Conservation (phyloP, 2,329 filamentous ascomycete genomes). For the Fusarium torulosum region DNA sequence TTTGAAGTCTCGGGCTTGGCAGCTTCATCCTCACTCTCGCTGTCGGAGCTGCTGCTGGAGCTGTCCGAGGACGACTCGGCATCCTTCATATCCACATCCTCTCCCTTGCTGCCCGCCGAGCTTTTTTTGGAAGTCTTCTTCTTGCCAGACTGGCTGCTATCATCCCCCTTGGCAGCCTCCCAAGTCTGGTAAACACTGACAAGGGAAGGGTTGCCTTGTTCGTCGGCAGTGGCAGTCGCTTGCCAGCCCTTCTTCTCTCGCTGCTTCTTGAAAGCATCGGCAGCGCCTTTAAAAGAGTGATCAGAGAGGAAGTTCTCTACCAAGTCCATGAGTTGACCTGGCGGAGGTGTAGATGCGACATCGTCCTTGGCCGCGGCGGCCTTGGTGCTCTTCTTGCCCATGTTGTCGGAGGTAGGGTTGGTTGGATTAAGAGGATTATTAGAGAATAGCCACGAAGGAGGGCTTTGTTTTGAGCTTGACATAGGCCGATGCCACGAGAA, state of each 20-base stretch:
- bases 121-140: constrained; percentile 42
- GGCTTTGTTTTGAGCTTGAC: constrained; percentile 50
- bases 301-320: constrained; percentile 75
- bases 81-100: constrained; percentile 64
- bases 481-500: constrained; percentile 47
- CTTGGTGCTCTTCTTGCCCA: constrained; percentile 52
- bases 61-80: constrained; percentile 54
- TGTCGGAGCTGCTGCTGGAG: constrained; percentile 44
- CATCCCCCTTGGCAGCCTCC: constrained; percentile 53
- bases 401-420: constrained; percentile 41
- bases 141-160: constrained; percentile 39
- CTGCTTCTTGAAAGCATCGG: constrained; percentile 73
- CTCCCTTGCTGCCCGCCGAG: constrained; percentile 50
- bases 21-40: constrained; percentile 44
- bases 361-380: constrained; percentile 38
- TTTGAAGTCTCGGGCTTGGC: constrained; percentile 44
- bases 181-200: constrained; percentile 65
- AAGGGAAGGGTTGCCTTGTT: constrained; percentile 56
- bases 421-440: constrained; percentile 53
- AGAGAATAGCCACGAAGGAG: constrained; percentile 60
- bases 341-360: constrained; percentile 54
- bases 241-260: constrained; percentile 65
- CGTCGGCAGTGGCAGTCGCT: constrained; percentile 38
- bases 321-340: constrained; percentile 73
- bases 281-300: constrained; percentile 73